A percentile compares a stretch with the other conserved stretches of the same genome.
Conservation (phyloP, 2,329 filamentous ascomycete genomes). For the Fusarium bactridioides region DNA sequence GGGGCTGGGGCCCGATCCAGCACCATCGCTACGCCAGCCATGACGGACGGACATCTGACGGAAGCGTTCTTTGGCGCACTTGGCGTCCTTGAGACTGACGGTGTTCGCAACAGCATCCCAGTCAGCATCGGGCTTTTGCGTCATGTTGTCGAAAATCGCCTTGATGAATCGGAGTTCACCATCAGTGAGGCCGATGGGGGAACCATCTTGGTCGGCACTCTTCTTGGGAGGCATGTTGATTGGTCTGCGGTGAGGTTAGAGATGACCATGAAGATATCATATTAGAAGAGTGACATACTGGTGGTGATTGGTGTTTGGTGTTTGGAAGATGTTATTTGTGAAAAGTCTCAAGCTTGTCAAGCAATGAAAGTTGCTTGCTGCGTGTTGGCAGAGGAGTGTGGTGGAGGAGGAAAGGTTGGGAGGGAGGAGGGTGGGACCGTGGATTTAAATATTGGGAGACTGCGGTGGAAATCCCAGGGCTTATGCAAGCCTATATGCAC, state of each 20-base stretch:
- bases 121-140: conserved; percentile 51
- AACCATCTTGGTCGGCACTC: conserved; percentile 26
- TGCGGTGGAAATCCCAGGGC: neutral
- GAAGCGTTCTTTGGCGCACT: conserved; percentile 53
- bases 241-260: conserved; percentile 10
- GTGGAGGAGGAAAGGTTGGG: conserved; percentile 14
- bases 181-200: conserved; percentile 43
- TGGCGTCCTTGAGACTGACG: conserved; percentile 51
- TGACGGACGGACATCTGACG: conserved; percentile 52
- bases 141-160: conserved; percentile 53
- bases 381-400: neutral
- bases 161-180: conserved; percentile 51
- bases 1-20: conserved; percentile 28
- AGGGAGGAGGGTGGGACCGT: neutral
- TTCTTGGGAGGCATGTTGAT: conserved; percentile 47
- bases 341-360: neutral
- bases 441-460: neutral
- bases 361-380: neutral
- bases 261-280: neutral
- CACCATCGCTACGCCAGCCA: conserved; percentile 47
- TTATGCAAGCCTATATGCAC: neutral
- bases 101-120: conserved; percentile 50
- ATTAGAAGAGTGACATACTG: neutral
- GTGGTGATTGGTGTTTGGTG: no score
- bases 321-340: neutral